Conservation (phyloP, 2,329 filamentous ascomycete species). For the Fusarium sp. region DNA sequence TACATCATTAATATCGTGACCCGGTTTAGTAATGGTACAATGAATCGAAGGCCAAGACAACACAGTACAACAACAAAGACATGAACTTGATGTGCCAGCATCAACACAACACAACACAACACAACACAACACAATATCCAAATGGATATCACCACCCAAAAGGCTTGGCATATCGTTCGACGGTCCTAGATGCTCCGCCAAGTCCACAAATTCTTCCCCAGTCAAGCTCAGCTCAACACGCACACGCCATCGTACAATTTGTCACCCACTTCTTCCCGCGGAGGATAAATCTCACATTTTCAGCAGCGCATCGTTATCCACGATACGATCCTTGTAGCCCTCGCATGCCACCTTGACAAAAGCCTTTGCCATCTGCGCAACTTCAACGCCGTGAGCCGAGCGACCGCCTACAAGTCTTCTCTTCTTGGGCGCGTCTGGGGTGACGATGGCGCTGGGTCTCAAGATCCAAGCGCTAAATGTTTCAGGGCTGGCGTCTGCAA, state of each 20-base stretch:
- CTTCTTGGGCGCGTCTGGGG: slow-evolving; percentile 38
- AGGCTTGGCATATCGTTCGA: slow-evolving; percentile 6
- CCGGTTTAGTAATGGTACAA: slow-evolving; percentile 15
- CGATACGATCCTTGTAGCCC: slow-evolving; percentile 47
- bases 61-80: not conserved
- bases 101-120: not conserved
- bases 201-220: slow-evolving; percentile 26
- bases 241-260: not conserved
- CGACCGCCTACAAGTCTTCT: slow-evolving; percentile 44
- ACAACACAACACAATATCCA: not conserved
- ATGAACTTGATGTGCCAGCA: too few relatives aligned
- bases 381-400: slow-evolving; percentile 45
- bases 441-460: slow-evolving; percentile 48
- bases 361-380: slow-evolving; percentile 48
- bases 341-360: slow-evolving; percentile 50
- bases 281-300: slow-evolving; percentile 37
- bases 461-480: slow-evolving; percentile 50
- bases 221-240: slow-evolving; percentile 1
- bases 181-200: slow-evolving; percentile 13
- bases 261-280: not conserved
- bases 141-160: not conserved
- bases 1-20: slow-evolving; percentile 26
- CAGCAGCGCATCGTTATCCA: slow-evolving; percentile 47
- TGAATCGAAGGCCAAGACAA: slow-evolving; percentile 3
- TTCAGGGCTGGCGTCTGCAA: slow-evolving; percentile 47